Percentiles rank a stretch among this genome's conserved stretches.
Evolutionary conservation across 139 green algal genomes (phyloP).

Genomic region (Axilococcus clingmanii): DNA sequence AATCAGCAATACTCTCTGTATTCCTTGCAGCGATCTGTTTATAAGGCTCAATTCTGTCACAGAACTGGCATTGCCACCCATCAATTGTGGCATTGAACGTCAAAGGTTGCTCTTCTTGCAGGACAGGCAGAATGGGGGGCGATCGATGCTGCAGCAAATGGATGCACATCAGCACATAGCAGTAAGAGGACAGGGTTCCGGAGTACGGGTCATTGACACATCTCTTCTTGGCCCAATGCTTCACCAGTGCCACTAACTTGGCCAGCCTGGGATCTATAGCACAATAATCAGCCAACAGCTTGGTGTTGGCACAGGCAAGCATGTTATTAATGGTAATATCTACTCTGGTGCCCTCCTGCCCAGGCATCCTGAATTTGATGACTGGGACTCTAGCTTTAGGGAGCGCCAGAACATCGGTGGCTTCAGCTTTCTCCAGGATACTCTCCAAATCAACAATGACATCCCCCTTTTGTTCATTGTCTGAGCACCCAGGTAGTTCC

Average conservation of each 20-base stretch:
- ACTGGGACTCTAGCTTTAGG: conserved; percentile 74
- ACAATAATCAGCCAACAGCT: conserved; percentile 71
- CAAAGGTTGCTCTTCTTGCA: conserved; percentile 55
- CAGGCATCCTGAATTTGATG: conserved; percentile 64
- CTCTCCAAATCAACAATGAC: conserved; percentile 47
- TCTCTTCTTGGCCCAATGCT: conserved; percentile 85
- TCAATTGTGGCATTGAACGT: conserved; percentile 30
- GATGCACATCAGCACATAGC: conserved; percentile 90
- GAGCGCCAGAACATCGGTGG: conserved; percentile 50
- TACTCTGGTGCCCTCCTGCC: conserved; percentile 39
- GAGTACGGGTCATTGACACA: conserved; percentile 79
- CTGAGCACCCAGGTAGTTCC: no score
- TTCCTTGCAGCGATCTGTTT: conserved; percentile 63
- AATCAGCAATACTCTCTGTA: conserved; percentile 63
- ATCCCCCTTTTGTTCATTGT: conserved; percentile 26
- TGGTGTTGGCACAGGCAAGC: conserved; percentile 77
- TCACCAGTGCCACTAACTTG: conserved; percentile 67
- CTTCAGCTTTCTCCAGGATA: conserved; percentile 38
- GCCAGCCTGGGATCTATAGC: conserved; percentile 63
- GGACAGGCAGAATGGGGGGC: conserved; percentile 75
- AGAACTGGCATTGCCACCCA: conserved; percentile 59
- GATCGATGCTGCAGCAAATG: conserved; percentile 58
- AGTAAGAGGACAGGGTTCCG: conserved; percentile 85
- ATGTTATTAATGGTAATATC: conserved; percentile 82
- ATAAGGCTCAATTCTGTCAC: conserved; percentile 42